Conservation (phyloP, 2,329 filamentous ascomycete species). For the Leptographium radiaticola region DNA sequence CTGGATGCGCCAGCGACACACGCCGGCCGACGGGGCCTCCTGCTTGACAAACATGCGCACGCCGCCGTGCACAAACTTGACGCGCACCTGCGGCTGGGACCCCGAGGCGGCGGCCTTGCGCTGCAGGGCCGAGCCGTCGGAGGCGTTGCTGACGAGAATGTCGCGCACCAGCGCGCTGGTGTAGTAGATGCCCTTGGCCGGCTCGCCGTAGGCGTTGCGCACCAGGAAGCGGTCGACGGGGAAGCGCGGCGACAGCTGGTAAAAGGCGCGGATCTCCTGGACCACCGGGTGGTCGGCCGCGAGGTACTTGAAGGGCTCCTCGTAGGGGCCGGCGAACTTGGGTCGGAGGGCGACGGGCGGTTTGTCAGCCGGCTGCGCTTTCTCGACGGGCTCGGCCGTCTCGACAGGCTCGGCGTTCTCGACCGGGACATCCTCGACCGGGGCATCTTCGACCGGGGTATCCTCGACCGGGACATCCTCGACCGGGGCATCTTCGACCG, state of each 20-base stretch:
- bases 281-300: constrained; percentile 63
- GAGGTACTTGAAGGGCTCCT: constrained; percentile 94
- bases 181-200: constrained; percentile 94
- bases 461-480: too few species aligned
- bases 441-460: too few species aligned
- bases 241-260: constrained; percentile 71
- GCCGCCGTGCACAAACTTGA: constrained; percentile 93
- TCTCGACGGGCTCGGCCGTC: constrained; percentile 6
- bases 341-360: constrained; percentile 8
- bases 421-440: too few species aligned
- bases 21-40: constrained; percentile 72
- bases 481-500: too few species aligned
- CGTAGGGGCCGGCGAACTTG: constrained; percentile 40
- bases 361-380: constrained; percentile 1
- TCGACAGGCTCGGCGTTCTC: too few species aligned
- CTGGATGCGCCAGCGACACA: constrained; percentile 92
- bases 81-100: constrained; percentile 17
- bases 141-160: constrained; percentile 78
- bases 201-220: constrained; percentile 76
- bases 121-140: constrained; percentile 41
- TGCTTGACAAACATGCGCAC: constrained; percentile 99
- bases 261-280: constrained; percentile 66
- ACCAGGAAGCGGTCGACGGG: constrained; percentile 91
- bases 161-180: constrained; percentile 73
- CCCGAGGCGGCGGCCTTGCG: constrained; percentile 1